Evolutionary conservation across 306 rosid genomes (phyloP).

Genomic region (Alnus glutinosa): DNA sequence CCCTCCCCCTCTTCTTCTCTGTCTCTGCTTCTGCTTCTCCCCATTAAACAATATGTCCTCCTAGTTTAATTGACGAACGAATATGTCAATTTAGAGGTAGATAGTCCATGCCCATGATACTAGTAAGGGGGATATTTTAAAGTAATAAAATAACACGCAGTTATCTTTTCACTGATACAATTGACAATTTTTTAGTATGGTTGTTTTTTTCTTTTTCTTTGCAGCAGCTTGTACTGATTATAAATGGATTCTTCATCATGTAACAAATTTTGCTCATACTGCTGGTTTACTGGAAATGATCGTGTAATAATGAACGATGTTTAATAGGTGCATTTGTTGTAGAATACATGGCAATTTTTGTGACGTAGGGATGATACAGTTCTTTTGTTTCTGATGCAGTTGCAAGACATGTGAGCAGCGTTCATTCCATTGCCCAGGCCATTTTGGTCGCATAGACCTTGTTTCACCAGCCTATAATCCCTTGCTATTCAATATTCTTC

Average conservation of each 20-base stretch:
- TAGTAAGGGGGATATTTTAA: not conserved
- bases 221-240: no score
- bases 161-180: not conserved
- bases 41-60: not conserved
- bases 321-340: conserved; percentile 4
- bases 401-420: conserved; percentile 71
- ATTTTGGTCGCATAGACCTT: conserved; percentile 86
- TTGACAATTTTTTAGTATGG: not conserved
- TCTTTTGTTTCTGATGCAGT: conserved; percentile 51
- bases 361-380: conserved; percentile 17
- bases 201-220: not conserved
- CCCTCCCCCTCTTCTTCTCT: not conserved
- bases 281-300: not conserved
- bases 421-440: conserved; percentile 62
- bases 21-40: not conserved
- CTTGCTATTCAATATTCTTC: conserved; percentile 58
- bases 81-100: not conserved
- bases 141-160: not conserved
- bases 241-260: not conserved
- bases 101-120: not conserved
- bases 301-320: not conserved
- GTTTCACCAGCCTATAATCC: conserved; percentile 73
- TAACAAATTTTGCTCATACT: not conserved
- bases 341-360: not conserved
- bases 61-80: not conserved